A percentile compares a stretch with the other conserved stretches of the same genome.
Conservation (phyloP, 2,329 filamentous ascomycete genomes). For the Aspergillus fumigatus region DNA sequence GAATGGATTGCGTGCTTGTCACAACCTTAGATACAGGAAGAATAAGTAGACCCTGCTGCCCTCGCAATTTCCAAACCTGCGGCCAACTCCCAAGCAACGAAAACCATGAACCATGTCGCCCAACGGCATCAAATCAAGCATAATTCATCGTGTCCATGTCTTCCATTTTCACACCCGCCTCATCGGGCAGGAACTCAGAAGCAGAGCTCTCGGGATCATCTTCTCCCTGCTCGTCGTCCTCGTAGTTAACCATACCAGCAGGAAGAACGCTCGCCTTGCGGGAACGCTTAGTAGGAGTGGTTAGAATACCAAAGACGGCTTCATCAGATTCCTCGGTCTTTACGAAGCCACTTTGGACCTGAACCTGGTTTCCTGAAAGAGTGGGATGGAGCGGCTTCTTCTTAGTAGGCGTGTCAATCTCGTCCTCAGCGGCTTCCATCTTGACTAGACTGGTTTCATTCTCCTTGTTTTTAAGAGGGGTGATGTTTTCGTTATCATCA, state of each 20-base stretch:
- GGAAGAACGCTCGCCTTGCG: slow-evolving; percentile 15
- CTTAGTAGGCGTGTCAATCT: background rate
- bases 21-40: background rate
- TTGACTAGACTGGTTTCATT: slow-evolving; percentile 5
- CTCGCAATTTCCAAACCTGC: background rate
- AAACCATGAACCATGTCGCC: background rate
- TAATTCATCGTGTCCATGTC: slow-evolving; percentile 1
- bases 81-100: background rate
- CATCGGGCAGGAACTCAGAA: slow-evolving; percentile 18
- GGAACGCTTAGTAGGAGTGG: slow-evolving; percentile 15
- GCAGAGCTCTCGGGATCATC: slow-evolving; percentile 15
- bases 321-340: slow-evolving; percentile 4
- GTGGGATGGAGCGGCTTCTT: slow-evolving; percentile 5
- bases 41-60: background rate
- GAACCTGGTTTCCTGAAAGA: background rate
- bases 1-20: background rate
- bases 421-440: slow-evolving; percentile 4
- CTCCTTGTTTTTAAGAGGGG: slow-evolving; percentile 2
- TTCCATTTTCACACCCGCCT: background rate
- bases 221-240: slow-evolving; percentile 3
- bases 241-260: slow-evolving; percentile 17
- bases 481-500: background rate
- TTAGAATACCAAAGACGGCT: background rate
- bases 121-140: background rate
- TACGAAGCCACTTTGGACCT: background rate